Conservation (phyloP, 2,329 filamentous ascomycete genomes). For the Claviceps quebecensis region DNA sequence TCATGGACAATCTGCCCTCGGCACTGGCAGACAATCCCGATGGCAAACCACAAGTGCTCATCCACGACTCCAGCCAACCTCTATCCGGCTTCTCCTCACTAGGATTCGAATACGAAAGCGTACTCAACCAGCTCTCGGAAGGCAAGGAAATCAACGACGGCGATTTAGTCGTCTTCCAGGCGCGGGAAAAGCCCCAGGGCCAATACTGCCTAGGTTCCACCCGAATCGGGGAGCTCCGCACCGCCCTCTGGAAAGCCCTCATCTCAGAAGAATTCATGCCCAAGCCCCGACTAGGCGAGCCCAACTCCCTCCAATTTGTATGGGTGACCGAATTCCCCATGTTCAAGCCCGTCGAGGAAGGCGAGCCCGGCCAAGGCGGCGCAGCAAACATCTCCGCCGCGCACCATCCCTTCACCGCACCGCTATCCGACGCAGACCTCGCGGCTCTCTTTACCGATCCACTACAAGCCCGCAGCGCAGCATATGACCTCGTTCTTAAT, state of each 20-base stretch:
- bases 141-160: conserved; percentile 40
- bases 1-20: conserved; percentile 52
- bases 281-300: conserved; percentile 21
- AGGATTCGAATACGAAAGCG: conserved; percentile 50
- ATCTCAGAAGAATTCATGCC: conserved; percentile 46
- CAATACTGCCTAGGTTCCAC: conserved; percentile 45
- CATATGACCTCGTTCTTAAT: conserved; percentile 94
- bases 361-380: conserved; percentile 67
- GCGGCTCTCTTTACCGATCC: conserved; percentile 62
- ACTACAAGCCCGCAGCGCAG: conserved; percentile 60
- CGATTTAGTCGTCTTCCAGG: conserved; percentile 71
- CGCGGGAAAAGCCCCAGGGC: conserved; percentile 52
- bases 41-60: conserved; percentile 67
- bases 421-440: conserved; percentile 56
- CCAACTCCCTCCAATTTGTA: conserved; percentile 46
- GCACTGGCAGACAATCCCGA: conserved; percentile 54
- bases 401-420: conserved; percentile 93
- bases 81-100: conserved; percentile 64
- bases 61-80: conserved; percentile 61
- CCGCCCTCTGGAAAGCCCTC: conserved; percentile 53
- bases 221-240: conserved; percentile 57
- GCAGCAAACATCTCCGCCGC: conserved; percentile 69
- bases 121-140: conserved; percentile 19
- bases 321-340: conserved; percentile 91
- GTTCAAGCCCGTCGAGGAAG: conserved; percentile 58